Percentiles rank a stretch among this genome's conserved stretches.
Conservation (phyloP, 805 yeast genomes). For the Candida maesae region DNA sequence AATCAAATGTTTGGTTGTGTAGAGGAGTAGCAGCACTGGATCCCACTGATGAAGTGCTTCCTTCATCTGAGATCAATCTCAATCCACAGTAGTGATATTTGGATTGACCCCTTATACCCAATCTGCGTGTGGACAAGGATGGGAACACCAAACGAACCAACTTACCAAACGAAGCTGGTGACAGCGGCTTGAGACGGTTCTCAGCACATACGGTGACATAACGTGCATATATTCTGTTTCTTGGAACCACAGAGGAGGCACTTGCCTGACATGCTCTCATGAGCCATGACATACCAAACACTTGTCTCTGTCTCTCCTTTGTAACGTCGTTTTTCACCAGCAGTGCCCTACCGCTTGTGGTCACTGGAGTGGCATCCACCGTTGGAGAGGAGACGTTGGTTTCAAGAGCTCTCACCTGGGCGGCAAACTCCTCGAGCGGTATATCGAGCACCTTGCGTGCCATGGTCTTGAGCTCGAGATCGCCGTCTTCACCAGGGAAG, state of each 20-base stretch:
- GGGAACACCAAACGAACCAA: slow-evolving; percentile 63
- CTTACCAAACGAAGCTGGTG: slow-evolving; percentile 78
- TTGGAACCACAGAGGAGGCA: slow-evolving; percentile 53
- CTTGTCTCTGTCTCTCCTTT: slow-evolving; percentile 62
- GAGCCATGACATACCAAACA: slow-evolving; percentile 81
- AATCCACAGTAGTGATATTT: slow-evolving; percentile 83
- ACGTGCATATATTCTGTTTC: slow-evolving; percentile 64
- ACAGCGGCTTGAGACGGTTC: slow-evolving; percentile 51
- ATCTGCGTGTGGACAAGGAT: slow-evolving; percentile 60
- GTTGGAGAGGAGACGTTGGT: slow-evolving; percentile 14
- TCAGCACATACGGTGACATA: slow-evolving; percentile 57
- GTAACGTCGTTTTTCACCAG: slow-evolving; percentile 19
- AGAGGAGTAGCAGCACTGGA: slow-evolving; percentile 26
- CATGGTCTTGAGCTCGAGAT: slow-evolving; percentile 34
- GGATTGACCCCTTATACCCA: slow-evolving; percentile 76
- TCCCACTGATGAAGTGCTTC: slow-evolving; percentile 20
- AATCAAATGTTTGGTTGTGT: slow-evolving; percentile 23
- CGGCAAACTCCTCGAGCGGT: slow-evolving; percentile 42
- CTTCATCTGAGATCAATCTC: slow-evolving; percentile 37
- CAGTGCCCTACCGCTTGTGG: slow-evolving; percentile 25
- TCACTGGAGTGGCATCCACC: slow-evolving; percentile 23
- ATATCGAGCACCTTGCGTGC: slow-evolving; percentile 28
- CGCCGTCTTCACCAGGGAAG: slow-evolving; percentile 32
- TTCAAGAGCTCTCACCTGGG: slow-evolving; percentile 42
- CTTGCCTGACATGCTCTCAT: slow-evolving; percentile 55